Conservation (phyloP, 2,329 filamentous ascomycete species). For the Dothistroma septosporum region DNA sequence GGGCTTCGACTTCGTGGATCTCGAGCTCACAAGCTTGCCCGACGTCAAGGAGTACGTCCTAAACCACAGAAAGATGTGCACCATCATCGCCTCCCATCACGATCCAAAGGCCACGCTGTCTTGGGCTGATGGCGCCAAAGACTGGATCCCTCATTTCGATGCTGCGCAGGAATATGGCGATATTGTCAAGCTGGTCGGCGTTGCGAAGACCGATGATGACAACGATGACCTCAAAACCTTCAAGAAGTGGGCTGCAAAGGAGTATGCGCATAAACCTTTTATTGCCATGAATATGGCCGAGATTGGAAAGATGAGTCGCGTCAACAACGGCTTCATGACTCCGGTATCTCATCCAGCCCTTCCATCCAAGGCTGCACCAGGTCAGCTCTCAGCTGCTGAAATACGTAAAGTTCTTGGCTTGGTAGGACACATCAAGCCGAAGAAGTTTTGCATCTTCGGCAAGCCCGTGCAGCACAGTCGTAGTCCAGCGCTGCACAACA, state of each 20-base stretch:
- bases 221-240: conserved; percentile 83
- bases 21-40: conserved; percentile 83
- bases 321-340: conserved; percentile 89
- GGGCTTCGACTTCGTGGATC: conserved; percentile 86
- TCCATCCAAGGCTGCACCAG: conserved; percentile 90
- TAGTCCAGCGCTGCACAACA: conserved; percentile 86
- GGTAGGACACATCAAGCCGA: conserved; percentile 71
- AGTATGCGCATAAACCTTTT: conserved; percentile 69
- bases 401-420: conserved; percentile 75
- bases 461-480: conserved; percentile 76
- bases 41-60: conserved; percentile 58
- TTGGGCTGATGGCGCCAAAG: conserved; percentile 66
- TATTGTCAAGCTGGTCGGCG: conserved; percentile 88
- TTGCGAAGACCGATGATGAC: conserved; percentile 71
- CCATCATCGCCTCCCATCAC: conserved; percentile 93
- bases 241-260: conserved; percentile 67
- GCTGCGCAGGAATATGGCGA: conserved; percentile 84
- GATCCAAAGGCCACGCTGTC: conserved; percentile 74
- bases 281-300: conserved; percentile 96
- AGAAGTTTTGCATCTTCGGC: conserved; percentile 82
- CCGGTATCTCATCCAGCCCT: conserved; percentile 85
- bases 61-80: conserved; percentile 62
- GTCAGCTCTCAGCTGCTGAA: conserved; percentile 84
- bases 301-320: conserved; percentile 79
- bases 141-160: conserved; percentile 89